phyloP scores from a whole-genome alignment of 2,329 filamentous ascomycete species.

The Didymella pinodella region DNA sequence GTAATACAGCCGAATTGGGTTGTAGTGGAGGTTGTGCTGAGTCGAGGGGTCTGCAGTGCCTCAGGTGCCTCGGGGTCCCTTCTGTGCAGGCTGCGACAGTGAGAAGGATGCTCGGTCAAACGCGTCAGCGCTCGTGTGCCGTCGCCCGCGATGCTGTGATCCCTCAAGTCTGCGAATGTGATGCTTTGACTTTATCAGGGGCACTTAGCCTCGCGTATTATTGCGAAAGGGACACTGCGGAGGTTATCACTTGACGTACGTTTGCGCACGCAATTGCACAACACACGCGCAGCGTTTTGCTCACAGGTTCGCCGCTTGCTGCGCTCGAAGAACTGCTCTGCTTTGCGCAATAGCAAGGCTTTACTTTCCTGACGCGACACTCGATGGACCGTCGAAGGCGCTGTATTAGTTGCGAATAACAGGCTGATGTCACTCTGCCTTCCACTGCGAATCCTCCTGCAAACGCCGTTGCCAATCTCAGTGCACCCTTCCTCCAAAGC shows the following conservation, averaged over 20 bases:
- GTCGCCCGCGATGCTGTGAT: slow-evolving; percentile 39
- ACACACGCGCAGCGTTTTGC: slow-evolving; percentile 31
- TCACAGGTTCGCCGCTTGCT: slow-evolving; percentile 24
- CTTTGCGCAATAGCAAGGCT: slow-evolving; percentile 35
- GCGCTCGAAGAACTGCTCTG: slow-evolving; percentile 33
- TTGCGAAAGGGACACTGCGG: slow-evolving; percentile 42
- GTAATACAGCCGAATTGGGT: slow-evolving; percentile 45
- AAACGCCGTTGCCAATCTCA: slow-evolving; percentile 44
- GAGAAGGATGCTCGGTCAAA: slow-evolving; percentile 30
- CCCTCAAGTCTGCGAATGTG: slow-evolving; percentile 40
- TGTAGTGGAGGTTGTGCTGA: slow-evolving; percentile 40
- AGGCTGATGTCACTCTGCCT: slow-evolving; percentile 44
- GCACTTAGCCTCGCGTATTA: slow-evolving; percentile 46
- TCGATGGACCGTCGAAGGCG: slow-evolving; percentile 35
- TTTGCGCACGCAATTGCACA: slow-evolving; percentile 46
- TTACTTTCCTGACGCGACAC: slow-evolving; percentile 32
- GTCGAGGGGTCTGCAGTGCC: slow-evolving; percentile 31
- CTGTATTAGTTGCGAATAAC: slow-evolving; percentile 48
- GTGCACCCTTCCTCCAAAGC: slow-evolving; percentile 44
- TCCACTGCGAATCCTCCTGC: slow-evolving; percentile 36
- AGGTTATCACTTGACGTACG: slow-evolving; percentile 47
- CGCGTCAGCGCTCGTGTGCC: slow-evolving; percentile 36
- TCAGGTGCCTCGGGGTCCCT: slow-evolving; percentile 24
- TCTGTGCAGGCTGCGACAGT: slow-evolving; percentile 27
- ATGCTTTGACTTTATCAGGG: slow-evolving; percentile 41